Evolutionary conservation across 768 basidiomycete species (phyloP).

Genomic region (Pseudohyphozyma bogoriensis): DNA sequence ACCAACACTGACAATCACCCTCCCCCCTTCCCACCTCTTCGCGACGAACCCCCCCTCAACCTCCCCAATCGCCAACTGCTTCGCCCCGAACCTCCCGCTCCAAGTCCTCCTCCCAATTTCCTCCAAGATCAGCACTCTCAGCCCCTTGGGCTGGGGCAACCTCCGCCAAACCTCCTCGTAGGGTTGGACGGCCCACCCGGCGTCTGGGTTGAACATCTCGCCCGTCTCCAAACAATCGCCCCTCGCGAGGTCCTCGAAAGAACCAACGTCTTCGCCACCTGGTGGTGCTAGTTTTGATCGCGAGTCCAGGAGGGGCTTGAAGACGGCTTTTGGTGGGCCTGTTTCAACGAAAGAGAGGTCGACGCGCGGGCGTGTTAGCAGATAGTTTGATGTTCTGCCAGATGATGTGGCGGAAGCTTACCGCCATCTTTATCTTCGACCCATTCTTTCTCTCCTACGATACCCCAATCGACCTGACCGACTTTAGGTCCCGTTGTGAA

Average conservation of each 20-base stretch:
- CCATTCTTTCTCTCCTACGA: conserved; percentile 14
- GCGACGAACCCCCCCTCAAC: no score
- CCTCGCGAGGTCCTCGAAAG: conserved; percentile 7
- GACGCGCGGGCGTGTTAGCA: no score
- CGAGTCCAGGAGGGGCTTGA: conserved; percentile 22
- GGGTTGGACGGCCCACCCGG: background rate
- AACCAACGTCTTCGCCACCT: conserved; percentile 22
- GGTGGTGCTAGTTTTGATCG: background rate
- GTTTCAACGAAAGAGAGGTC: background rate
- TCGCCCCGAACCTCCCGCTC: no score
- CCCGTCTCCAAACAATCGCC: conserved; percentile 22
- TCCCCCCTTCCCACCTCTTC: no score
- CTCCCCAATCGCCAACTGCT: no score
- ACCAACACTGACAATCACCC: no score
- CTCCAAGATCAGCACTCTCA: conserved; percentile 2
- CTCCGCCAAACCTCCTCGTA: conserved; percentile 28
- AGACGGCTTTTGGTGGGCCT: conserved; percentile 10
- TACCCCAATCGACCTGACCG: conserved; percentile 18
- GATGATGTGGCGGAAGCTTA: background rate
- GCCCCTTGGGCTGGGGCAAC: background rate
- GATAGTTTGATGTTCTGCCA: no score
- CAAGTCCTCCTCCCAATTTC: no score
- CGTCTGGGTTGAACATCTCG: conserved; percentile 15
- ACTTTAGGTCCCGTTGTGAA: background rate
- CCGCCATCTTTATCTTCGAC: background rate